Percentiles rank a stretch among this genome's conserved stretches.
Conservation (phyloP, 179 eudicot species). For the Kewa caespitosa region DNA sequence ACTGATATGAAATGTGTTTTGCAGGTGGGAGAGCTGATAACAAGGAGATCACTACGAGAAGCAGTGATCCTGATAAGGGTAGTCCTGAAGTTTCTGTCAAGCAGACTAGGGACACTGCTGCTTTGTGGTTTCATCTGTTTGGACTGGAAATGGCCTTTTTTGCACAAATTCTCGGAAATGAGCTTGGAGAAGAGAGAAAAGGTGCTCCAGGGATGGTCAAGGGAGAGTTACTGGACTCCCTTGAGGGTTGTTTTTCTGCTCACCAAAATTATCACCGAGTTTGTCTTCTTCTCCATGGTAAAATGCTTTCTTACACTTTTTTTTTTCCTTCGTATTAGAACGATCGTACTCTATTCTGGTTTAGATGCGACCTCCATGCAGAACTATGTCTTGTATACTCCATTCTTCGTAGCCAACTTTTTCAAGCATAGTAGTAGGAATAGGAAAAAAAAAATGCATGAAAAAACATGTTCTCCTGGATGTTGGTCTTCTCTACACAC, state of each 20-base stretch:
- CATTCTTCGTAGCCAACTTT: no score
- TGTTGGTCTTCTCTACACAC: no score
- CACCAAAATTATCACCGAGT: constrained; percentile 22
- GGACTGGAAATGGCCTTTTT: constrained; percentile 38
- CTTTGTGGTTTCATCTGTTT: constrained; percentile 36
- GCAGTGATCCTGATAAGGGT: constrained; percentile 26
- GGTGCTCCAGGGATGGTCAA: constrained; percentile 69
- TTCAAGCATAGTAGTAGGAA: no score
- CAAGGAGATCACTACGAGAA: constrained; percentile 27
- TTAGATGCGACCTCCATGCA: no score
- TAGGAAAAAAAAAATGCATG: no score
- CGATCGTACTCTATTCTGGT: neutral
- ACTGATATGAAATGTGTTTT: neutral
- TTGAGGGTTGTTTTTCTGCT: constrained; percentile 29
- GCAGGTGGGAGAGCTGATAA: constrained; percentile 35
- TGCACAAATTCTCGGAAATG: constrained; percentile 32
- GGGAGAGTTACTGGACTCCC: constrained; percentile 34
- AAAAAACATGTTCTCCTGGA: no score
- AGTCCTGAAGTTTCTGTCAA: constrained; percentile 33
- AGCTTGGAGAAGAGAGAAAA: constrained; percentile 34
- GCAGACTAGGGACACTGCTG: constrained; percentile 37
- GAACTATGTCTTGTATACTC: no score
- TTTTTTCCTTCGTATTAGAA: neutral
- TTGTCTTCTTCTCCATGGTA: constrained; percentile 33
- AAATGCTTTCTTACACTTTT: neutral